Evolutionary conservation across 805 yeast species (phyloP).

Genomic region (Saccharomycopsis sp.): DNA sequence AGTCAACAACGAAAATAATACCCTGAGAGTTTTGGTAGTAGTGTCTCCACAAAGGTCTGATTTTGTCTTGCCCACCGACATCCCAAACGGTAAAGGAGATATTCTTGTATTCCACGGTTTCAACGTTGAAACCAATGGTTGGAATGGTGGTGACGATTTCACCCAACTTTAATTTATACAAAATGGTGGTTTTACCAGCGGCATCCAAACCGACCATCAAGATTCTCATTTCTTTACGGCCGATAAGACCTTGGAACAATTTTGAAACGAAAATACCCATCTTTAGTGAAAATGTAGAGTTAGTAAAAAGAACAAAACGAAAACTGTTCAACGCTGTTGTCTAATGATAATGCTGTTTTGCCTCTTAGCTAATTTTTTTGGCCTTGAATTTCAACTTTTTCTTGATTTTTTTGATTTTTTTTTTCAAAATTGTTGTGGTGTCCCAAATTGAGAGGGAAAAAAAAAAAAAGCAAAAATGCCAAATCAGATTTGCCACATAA

Average conservation of each 20-base stretch:
- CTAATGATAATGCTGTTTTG: no score
- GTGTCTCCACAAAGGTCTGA: conserved; percentile 98
- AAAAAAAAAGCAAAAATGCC: no score
- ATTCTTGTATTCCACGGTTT: conserved; percentile 95
- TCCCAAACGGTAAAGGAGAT: conserved; percentile 97
- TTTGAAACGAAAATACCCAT: conserved; percentile 97
- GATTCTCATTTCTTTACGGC: conserved; percentile 96
- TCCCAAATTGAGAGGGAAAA: no score
- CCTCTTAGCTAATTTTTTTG: no score
- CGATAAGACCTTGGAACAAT: conserved; percentile 89
- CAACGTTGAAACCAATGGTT: conserved; percentile 95
- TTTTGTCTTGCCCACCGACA: conserved; percentile 99
- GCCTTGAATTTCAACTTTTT: no score
- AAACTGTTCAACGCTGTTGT: no score
- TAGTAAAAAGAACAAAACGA: no score
- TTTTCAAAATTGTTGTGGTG: no score
- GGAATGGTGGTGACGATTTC: conserved; percentile 95
- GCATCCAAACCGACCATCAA: conserved; percentile 98
- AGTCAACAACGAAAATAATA: conserved; percentile 94
- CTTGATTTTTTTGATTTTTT: no score
- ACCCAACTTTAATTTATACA: conserved; percentile 89
- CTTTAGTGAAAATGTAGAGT: conserved; percentile 24
- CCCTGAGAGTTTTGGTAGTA: conserved; percentile 98
- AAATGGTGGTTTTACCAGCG: conserved; percentile 96
- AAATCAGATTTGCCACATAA: no score